Conservation (phyloP, 139 green algal species). For the Chara braunii region DNA sequence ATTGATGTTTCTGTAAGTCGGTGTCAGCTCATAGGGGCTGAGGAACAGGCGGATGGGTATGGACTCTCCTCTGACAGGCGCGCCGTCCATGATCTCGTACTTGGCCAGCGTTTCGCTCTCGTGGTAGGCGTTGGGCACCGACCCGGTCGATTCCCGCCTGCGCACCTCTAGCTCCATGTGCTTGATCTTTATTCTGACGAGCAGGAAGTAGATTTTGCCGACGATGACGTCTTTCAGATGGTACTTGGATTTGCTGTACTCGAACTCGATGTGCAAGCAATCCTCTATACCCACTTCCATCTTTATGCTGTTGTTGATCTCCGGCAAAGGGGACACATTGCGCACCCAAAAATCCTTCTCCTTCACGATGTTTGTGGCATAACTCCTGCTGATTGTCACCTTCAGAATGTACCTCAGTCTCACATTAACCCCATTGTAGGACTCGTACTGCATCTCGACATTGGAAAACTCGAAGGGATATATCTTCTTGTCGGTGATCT, state of each 20-base stretch:
- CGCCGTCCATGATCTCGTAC: constrained; percentile 99
- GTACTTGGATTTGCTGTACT: constrained; percentile 87
- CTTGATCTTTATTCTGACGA: constrained; percentile 98
- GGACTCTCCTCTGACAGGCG: constrained; percentile 68
- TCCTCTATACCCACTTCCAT: constrained; percentile 99
- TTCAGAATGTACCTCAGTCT: constrained; percentile 58
- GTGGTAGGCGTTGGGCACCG: constrained; percentile 55
- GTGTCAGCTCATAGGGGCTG: constrained; percentile 86
- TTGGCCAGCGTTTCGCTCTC: constrained; percentile 95
- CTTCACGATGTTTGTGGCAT: constrained; percentile 63
- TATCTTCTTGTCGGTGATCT: constrained; percentile 58
- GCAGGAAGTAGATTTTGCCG: constrained; percentile 95
- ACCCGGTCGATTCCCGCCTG: constrained; percentile 81
- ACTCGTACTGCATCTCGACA: constrained; percentile 95
- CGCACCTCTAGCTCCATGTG: constrained; percentile 99
- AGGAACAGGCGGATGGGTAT: constrained; percentile 78
- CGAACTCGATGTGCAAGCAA: constrained; percentile 99
- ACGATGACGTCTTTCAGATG: constrained; percentile 84
- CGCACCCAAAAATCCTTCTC: constrained; percentile 79
- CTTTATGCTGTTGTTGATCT: constrained; percentile 58
- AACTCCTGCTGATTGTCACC: constrained; percentile 69
- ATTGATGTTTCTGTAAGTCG: constrained; percentile 83
- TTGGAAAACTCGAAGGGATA: constrained; percentile 91
- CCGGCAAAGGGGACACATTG: constrained; percentile 31
- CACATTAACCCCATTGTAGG: constrained; percentile 72